A percentile compares a stretch with the other conserved stretches of the same genome.
These are phyloP conservation scores for Penicillium simplicissimum DNA, from an alignment of 495 filamentous ascomycete genomes.

Conservation along the genomic window DNA sequence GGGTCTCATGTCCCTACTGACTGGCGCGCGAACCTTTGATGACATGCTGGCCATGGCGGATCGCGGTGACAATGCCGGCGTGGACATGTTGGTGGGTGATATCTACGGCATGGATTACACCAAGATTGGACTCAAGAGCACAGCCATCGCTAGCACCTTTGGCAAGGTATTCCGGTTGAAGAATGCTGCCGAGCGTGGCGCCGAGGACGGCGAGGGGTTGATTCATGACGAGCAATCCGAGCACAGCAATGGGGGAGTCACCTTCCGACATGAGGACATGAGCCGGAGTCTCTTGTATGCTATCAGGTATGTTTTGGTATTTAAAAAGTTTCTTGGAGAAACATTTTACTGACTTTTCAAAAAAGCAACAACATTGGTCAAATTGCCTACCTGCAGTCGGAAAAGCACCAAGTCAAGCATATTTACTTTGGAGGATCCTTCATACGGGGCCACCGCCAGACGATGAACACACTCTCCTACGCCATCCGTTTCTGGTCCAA, in stretches of 20 bases:
- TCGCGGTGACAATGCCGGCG: conserved; percentile 82
- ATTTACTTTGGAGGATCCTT: conserved; percentile 98
- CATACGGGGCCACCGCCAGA: conserved; percentile 93
- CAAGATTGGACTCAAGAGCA: conserved; percentile 93
- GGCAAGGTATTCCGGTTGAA: conserved; percentile 94
- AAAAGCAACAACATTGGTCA: conserved; percentile 94
- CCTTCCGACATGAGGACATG: conserved; percentile 65
- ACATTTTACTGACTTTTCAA: conserved; percentile 11
- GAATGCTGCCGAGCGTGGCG: conserved; percentile 67
- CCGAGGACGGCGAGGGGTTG: conserved; percentile 72
- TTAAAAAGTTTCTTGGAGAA: no score
- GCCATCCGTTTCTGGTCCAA: conserved; percentile 98
- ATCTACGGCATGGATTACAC: conserved; percentile 96
- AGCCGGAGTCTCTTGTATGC: conserved; percentile 78
- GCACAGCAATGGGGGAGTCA: conserved; percentile 30
- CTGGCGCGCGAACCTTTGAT: conserved; percentile 87
- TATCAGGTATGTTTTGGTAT: conserved; percentile 53
- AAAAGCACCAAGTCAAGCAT: conserved; percentile 83
- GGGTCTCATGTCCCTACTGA: conserved; percentile 88
- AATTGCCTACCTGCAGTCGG: conserved; percentile 92
- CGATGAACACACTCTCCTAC: conserved; percentile 94
- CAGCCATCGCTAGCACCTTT: conserved; percentile 91
- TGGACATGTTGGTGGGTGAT: conserved; percentile 97
- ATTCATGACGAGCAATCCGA: conserved; percentile 53
- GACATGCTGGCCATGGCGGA: conserved; percentile 97